phyloP scores from a whole-genome alignment of 1,139 yeast genomes.

The Suhomyces bolitotheri region DNA sequence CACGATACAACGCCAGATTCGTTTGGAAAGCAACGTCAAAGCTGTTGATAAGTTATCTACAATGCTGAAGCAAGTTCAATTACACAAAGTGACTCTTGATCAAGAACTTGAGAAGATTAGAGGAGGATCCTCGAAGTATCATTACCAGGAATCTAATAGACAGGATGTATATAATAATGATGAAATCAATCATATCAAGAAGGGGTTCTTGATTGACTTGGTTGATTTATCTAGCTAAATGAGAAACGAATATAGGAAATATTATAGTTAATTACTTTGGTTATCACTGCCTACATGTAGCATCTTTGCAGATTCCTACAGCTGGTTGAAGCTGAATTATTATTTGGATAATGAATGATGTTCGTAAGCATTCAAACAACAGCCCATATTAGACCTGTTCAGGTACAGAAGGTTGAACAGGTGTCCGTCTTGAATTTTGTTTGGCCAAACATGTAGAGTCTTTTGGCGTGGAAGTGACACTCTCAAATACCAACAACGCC shows the following conservation, averaged over 20 bases:
- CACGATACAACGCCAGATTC: conserved; percentile 11
- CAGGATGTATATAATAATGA: conserved; percentile 22
- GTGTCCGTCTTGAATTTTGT: too few relatives aligned
- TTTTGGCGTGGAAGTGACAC: conserved; percentile 32
- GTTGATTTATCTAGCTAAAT: conserved; percentile 8
- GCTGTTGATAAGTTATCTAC: conserved; percentile 5
- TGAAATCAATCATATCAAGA: conserved; percentile 27
- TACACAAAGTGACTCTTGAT: conserved; percentile 14
- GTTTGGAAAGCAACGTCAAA: neutral
- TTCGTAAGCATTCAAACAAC: too few relatives aligned
- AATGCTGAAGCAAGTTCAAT: conserved; percentile 15
- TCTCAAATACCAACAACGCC: conserved; percentile 37
- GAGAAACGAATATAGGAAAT: too few relatives aligned
- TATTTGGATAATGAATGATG: too few relatives aligned
- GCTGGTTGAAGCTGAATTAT: too few relatives aligned
- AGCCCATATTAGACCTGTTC: too few relatives aligned
- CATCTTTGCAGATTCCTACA: too few relatives aligned
- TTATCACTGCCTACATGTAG: too few relatives aligned
- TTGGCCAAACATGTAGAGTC: too few relatives aligned
- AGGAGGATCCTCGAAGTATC: conserved; percentile 3
- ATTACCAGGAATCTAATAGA: conserved; percentile 10
- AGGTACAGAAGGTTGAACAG: too few relatives aligned
- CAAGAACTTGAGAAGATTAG: conserved; percentile 13
- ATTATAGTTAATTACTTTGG: too few relatives aligned
- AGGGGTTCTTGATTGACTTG: conserved; percentile 25